Percentiles rank a stretch among this genome's conserved stretches.
Conservation (phyloP, 305 asterid species). For the Solanum hybrid region DNA sequence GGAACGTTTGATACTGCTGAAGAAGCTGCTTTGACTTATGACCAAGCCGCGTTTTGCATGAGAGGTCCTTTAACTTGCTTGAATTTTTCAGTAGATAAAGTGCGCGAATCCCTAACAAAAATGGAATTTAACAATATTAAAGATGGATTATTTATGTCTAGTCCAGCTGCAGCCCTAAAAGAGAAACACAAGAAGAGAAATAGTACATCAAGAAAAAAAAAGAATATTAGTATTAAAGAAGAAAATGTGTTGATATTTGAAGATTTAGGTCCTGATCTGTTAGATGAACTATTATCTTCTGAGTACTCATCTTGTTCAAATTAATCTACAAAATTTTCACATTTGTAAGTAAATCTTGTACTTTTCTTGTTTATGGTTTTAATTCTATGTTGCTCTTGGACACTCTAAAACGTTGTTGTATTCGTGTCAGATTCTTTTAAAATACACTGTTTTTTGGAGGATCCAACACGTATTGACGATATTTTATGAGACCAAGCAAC, state of each 20-base stretch:
- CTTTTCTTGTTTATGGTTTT: not conserved
- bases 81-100: slow-evolving; percentile 33
- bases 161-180: slow-evolving; percentile 41
- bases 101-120: slow-evolving; percentile 22
- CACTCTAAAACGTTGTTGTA: accelerated
- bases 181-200: slow-evolving; percentile 34
- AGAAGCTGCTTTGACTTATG: slow-evolving; percentile 56
- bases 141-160: slow-evolving; percentile 32
- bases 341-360: not conserved
- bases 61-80: slow-evolving; percentile 29
- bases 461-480: not conserved
- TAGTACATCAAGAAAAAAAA: not conserved
- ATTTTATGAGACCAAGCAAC: not conserved
- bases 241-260: slow-evolving; percentile 35
- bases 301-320: not conserved
- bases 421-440: not conserved
- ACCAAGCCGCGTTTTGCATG: slow-evolving; percentile 48
- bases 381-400: not conserved
- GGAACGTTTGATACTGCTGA: slow-evolving; percentile 47
- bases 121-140: slow-evolving; percentile 14
- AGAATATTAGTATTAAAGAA: not conserved
- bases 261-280: slow-evolving; percentile 49
- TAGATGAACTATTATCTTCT: slow-evolving; percentile 33
- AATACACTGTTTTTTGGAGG: not conserved
- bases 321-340: not conserved